A percentile compares a stretch with the other conserved stretches of the same genome.
Conservation (phyloP, 768 basidiomycete genomes). For the Mycena vulgaris region DNA sequence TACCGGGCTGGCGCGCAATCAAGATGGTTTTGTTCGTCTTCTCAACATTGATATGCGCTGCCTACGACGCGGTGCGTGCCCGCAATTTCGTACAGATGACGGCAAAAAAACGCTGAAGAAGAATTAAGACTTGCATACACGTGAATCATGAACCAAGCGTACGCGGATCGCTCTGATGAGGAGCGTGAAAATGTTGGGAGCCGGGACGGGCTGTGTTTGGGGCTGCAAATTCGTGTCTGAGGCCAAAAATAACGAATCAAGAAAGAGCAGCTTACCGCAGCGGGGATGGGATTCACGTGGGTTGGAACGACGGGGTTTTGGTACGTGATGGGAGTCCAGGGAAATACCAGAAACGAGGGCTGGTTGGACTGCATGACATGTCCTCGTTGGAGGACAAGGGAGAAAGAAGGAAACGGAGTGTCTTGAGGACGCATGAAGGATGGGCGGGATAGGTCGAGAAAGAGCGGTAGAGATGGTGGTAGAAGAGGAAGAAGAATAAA, state of each 20-base stretch:
- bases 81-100: background rate
- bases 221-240: background rate
- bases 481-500: background rate
- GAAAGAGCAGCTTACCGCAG: background rate
- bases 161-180: constrained; percentile 4
- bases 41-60: background rate
- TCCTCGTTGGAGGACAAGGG: background rate
- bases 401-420: background rate
- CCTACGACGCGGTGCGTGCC: background rate
- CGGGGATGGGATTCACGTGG: background rate
- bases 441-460: background rate
- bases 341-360: constrained; percentile 9
- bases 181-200: background rate
- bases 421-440: constrained; percentile 1
- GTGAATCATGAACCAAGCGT: background rate
- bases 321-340: constrained; percentile 16
- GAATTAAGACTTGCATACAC: background rate
- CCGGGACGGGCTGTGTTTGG: background rate
- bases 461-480: background rate
- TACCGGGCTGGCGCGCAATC: background rate
- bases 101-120: constrained; percentile 4
- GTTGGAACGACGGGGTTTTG: background rate
- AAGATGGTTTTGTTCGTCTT: background rate
- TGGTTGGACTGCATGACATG: background rate
- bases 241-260: background rate